Base-by-base conservation (phyloP, 345 rosid species). In the Populus simonii region DNA sequence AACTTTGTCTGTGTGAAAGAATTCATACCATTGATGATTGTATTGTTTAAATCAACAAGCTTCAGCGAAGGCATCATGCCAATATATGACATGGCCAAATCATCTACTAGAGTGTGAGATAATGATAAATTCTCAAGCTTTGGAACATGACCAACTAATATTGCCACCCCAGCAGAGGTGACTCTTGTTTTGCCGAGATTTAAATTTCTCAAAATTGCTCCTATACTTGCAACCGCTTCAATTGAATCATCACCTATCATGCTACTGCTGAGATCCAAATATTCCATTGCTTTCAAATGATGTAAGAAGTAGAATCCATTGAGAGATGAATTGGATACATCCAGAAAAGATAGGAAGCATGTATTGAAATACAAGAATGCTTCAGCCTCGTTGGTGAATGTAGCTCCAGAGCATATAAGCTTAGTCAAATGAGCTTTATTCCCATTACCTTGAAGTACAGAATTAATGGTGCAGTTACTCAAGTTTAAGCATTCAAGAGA, bases 401-500 rank as follows among this genome's bases (percentile, higher is more conserved):
- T 91, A 62, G 91, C 86, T 83, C 94, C 98, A 1, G 93, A 75
- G 22, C 88, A 85, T 76, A 78, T 81, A 61, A 96, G 91, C 85
- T 85, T 91, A 74, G 70, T 41, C 70, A 96, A 84, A 78, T 84
- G 86, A 83, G 92, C 87, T 85, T 84, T 75, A 59, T 76, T 74
- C 68, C 82, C 86, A 57, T 76, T 78, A 16, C 70, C 79, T 72
- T 77, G 70, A 78, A 91, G 80, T 70, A 88, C 25, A 73, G 92
- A 87, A 77, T 86, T 75, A 82, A 95, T 79, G 67, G 82, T 79
- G 71, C 98, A 95, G 79, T 89, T 88, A 77, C 93, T 93, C 93
- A 93, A 84, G 83, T 91, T 93, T 77, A 95, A 86, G 88, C 85
- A 88, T 84, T 88, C 92, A 66, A 95, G 90, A 66, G 89, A 84